phyloP scores from a whole-genome alignment of 176 grass and related monocot genomes.

The Phyllostachys edulis region DNA sequence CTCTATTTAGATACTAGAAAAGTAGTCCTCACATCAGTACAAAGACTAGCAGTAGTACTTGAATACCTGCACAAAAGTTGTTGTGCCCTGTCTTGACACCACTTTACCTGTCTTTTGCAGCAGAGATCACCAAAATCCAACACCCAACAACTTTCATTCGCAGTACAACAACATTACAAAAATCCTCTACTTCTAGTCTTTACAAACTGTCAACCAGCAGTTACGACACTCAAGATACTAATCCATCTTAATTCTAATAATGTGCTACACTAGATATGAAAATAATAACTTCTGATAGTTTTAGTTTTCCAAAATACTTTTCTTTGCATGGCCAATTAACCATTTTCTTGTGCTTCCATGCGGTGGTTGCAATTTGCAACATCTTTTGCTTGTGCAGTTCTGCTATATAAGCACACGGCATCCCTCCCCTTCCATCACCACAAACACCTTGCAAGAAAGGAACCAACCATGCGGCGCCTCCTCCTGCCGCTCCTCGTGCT shows the following conservation, averaged over 20 bases:
- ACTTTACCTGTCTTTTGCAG: conserved; percentile 8
- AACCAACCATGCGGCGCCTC: conserved; percentile 31
- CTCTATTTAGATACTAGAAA: too few relatives aligned
- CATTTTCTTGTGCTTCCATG: background rate
- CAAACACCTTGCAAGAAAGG: background rate
- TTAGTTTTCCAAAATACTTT: background rate
- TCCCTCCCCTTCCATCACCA: background rate
- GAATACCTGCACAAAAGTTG: conserved; percentile 5
- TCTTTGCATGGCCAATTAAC: background rate
- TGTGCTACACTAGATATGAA: background rate
- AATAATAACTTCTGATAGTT: background rate
- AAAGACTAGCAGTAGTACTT: background rate
- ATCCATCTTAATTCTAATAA: background rate
- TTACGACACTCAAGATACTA: background rate
- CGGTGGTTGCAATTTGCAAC: conserved; percentile 6
- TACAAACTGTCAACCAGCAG: background rate
- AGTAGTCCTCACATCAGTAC: background rate
- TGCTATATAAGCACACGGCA: conserved; percentile 34
- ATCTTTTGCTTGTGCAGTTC: background rate
- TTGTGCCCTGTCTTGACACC: background rate
- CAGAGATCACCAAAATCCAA: background rate
- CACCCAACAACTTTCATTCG: background rate
- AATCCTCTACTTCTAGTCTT: background rate
- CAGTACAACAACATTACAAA: background rate
- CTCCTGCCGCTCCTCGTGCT: conserved; percentile 4